A percentile compares a stretch with the other conserved stretches of the same genome.
Evolutionary conservation across 2,329 filamentous ascomycete species (phyloP).

Genomic region (Fusarium poae): DNA sequence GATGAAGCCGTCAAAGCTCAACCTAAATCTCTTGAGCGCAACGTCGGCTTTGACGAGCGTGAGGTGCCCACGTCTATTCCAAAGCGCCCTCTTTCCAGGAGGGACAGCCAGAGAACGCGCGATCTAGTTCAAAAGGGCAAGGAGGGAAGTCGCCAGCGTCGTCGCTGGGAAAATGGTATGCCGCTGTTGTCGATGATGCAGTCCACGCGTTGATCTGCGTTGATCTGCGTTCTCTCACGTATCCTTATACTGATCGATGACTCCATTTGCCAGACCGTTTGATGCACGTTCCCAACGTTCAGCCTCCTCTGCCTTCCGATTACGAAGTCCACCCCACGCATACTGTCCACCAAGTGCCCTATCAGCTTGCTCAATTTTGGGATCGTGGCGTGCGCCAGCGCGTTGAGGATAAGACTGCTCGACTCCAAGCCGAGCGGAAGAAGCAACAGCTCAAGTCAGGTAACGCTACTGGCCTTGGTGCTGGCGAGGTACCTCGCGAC

Average conservation of each 20-base stretch:
- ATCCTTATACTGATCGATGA: conserved; percentile 33
- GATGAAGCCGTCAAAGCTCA: conserved; percentile 63
- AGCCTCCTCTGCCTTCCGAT: conserved; percentile 84
- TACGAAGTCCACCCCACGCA: conserved; percentile 88
- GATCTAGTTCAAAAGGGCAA: conserved; percentile 89
- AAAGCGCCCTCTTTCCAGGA: conserved; percentile 61
- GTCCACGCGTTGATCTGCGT: background rate
- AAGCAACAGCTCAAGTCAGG: conserved; percentile 59
- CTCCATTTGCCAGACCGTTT: conserved; percentile 75
- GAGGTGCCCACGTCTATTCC: conserved; percentile 52
- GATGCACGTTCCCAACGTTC: conserved; percentile 85
- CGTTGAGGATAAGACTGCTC: conserved; percentile 61
- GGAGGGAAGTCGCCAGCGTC: conserved; percentile 86
- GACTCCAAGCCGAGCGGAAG: conserved; percentile 59
- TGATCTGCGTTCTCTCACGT: background rate
- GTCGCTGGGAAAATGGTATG: conserved; percentile 94
- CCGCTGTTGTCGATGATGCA: conserved; percentile 10
- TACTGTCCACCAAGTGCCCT: conserved; percentile 82
- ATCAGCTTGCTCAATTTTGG: conserved; percentile 90
- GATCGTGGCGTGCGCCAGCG: conserved; percentile 69
- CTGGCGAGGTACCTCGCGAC: conserved; percentile 79
- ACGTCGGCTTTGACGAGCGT: conserved; percentile 39
- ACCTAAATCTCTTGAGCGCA: conserved; percentile 27
- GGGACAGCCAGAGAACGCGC: conserved; percentile 71
- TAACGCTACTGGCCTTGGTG: conserved; percentile 59